Evolutionary conservation across 805 yeast species (phyloP), one percentile per base, ranked within the genome.

Genomic region (Yamadazyma takamatsuzukensis): DNA sequence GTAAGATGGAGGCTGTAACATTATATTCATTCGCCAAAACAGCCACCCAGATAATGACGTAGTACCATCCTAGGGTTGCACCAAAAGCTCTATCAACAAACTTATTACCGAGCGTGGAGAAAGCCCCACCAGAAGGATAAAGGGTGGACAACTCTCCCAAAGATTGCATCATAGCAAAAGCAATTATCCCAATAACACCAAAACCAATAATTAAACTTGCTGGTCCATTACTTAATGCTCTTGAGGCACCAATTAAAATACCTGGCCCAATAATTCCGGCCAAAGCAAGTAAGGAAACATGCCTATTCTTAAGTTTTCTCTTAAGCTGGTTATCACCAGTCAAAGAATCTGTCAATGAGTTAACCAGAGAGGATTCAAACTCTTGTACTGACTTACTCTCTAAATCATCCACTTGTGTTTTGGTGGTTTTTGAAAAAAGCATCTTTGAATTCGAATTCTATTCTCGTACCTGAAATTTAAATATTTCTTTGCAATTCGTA

Each of bases 221-320:
- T 0, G 81, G 80, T 4, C 78, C 76, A 22, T 64, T 51, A 6
- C 56, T 46, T 11, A 76, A 54, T 21, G 78, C 76, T n/a, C 59
- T 48, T 5, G 78, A 77, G 33, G 78, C 63, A 24, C 78, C 76
- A 16, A 76, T 66, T 30, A 74, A 57, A 17, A 68, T 69, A 40
- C 81, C 82, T 1, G 81, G 81, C 0, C 82, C 82, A 34, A 76
- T 71, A 31, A 76, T 68, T 25, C 81, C 80, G 16, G 80, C 77
- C 6, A 74, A 44, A 3, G 77, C 76, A 32, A 74, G 63, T 34
- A 74, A 47, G 10, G 77, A 67, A 24, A 73, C 60, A 46, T 71
- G 76, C 36, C 77, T 53, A 42, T 72, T 70, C 40, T 72, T 72
- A 15, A 74, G 56, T 15, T 66, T 70, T 37, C 74, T 61, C 37